Percentiles rank a stretch among this genome's conserved stretches.
phyloP scores from a whole-genome alignment of 1,139 yeast genomes.

The Lodderomyces beijingensis region DNA sequence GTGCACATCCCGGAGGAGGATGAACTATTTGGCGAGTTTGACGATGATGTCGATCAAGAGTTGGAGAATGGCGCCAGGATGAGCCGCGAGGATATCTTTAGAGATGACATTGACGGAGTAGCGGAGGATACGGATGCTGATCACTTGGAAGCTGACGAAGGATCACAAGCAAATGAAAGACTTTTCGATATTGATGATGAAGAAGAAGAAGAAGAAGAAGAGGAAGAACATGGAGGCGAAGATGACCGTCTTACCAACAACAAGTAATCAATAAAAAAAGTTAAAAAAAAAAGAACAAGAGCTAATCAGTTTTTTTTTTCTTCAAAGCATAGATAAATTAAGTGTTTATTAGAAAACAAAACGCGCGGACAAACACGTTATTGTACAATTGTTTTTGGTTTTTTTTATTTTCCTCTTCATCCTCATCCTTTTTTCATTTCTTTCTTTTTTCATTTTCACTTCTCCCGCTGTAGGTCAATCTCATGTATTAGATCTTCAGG shows the following conservation, averaged over 20 bases:
- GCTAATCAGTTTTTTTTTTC: no score
- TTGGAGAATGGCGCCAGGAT: slow-evolving; percentile 27
- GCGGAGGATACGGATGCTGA: not conserved
- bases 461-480: slow-evolving; percentile 45
- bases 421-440: no score
- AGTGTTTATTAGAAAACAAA: no score
- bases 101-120: slow-evolving; percentile 12
- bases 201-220: slow-evolving; percentile 4
- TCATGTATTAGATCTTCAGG: slow-evolving; percentile 61
- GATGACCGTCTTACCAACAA: not conserved
- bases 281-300: not conserved
- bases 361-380: no score
- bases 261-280: not conserved
- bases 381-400: no score
- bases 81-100: slow-evolving; percentile 13
- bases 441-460: slow-evolving; percentile 10
- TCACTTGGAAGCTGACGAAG: not conserved
- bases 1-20: slow-evolving; percentile 43
- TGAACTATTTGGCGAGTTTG: slow-evolving; percentile 47
- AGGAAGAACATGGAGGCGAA: not conserved
- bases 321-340: no score
- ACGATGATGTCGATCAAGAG: slow-evolving; percentile 49
- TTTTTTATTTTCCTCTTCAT: no score
- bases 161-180: slow-evolving; percentile 3
- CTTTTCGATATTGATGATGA: slow-evolving; percentile 4